Percentiles rank a stretch among this genome's conserved stretches.
Conservation (phyloP, 2,329 filamentous ascomycete genomes). For the Sordariomycetes sp. region DNA sequence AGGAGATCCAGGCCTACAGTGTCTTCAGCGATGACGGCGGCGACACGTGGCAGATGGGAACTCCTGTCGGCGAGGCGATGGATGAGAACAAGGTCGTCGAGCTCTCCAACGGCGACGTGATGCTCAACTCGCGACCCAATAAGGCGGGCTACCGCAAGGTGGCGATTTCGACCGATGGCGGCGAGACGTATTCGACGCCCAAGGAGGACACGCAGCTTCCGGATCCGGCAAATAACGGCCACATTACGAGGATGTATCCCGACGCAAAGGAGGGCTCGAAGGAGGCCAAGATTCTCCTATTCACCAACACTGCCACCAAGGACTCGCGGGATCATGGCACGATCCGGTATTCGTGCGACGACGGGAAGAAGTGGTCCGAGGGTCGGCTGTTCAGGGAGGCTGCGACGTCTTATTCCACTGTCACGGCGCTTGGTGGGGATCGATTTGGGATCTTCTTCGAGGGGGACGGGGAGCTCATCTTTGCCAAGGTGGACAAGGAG, state of each 20-base stretch:
- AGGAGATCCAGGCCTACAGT: not conserved
- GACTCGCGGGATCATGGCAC: not conserved
- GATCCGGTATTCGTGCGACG: not conserved
- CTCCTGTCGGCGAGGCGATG: not conserved
- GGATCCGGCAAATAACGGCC: conserved; percentile 1
- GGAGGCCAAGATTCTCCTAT: conserved; percentile 1
- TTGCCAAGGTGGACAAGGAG: conserved; percentile 3
- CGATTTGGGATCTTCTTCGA: not conserved
- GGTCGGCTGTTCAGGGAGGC: not conserved
- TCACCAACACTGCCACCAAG: not conserved
- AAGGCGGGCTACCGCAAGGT: not conserved
- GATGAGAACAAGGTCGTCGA: conserved; percentile 4
- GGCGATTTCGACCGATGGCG: not conserved
- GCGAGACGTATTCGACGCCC: not conserved
- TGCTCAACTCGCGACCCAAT: conserved; percentile 1
- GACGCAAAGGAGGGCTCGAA: not conserved
- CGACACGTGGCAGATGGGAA: not conserved
- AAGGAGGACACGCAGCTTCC: not conserved
- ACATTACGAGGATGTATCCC: conserved; percentile 1
- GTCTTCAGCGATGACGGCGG: conserved; percentile 1
- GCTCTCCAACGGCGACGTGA: conserved; percentile 1
- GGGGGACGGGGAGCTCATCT: not conserved
- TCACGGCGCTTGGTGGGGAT: not conserved
- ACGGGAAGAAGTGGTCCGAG: not conserved
- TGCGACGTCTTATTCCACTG: not conserved